Conservation (phyloP, 2,329 filamentous ascomycete species). For the Zymoseptoria tritici region DNA sequence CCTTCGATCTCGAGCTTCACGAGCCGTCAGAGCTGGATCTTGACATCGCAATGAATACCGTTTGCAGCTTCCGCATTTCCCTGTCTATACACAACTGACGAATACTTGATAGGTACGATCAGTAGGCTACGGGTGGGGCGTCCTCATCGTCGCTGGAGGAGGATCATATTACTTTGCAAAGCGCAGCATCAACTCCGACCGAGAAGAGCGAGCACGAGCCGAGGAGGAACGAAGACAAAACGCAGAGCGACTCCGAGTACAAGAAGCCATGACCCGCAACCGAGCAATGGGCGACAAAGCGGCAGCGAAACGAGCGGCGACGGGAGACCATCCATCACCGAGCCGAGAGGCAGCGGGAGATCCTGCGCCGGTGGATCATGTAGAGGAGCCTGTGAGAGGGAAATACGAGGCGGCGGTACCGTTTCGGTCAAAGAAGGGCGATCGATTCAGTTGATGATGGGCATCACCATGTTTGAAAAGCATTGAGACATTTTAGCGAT, state of each 20-base stretch:
- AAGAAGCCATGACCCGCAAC: constrained; percentile 16
- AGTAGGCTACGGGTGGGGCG: constrained; percentile 75
- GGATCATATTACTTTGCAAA: constrained; percentile 96
- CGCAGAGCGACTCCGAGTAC: constrained; percentile 18
- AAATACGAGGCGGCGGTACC: constrained; percentile 80
- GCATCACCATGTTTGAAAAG: background rate
- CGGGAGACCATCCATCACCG: constrained; percentile 29
- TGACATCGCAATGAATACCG: background rate
- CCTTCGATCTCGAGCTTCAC: background rate
- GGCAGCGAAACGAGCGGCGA: constrained; percentile 23
- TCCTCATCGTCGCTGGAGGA: constrained; percentile 78
- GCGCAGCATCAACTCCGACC: constrained; percentile 85
- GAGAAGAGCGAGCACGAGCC: constrained; percentile 62
- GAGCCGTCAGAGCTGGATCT: background rate
- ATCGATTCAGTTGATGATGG: constrained; percentile 56
- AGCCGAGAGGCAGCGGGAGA: constrained; percentile 40
- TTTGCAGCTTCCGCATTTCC: background rate
- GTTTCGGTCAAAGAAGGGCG: constrained; percentile 72
- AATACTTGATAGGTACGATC: constrained; percentile 17
- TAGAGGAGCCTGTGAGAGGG: constrained; percentile 66
- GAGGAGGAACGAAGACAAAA: constrained; percentile 51
- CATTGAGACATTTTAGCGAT: background rate
- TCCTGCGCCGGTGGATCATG: constrained; percentile 79
- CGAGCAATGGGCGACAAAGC: constrained; percentile 5
- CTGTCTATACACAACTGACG: background rate